Evolutionary conservation across 139 green algal species (phyloP), one percentile per base, ranked within the genome.

Genomic region (Eudorina sp.): DNA sequence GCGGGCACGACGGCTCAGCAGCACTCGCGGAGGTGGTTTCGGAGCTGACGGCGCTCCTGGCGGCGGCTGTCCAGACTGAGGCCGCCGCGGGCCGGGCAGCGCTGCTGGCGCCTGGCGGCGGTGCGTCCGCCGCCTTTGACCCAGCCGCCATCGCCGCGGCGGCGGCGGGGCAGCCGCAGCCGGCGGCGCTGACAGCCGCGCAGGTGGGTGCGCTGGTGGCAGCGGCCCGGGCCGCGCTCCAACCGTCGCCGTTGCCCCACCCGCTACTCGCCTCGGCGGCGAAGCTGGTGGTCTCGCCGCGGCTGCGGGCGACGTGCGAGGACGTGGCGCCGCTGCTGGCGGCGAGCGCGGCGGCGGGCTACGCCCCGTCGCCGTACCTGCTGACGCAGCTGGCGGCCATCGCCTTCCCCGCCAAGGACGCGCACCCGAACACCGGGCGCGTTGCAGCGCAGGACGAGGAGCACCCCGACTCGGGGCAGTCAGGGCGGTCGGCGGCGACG

Each of bases 191-290:
- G 60, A 64, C 80, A 43, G 27, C 80, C n/a, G 40, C 18, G 45
- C 41, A 46, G 16, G 36, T 86, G 58, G 62, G 53, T 5, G 43
- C 60, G 21, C 31, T 77, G 41, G 29, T 86, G 25, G 58, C 2
- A 25, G 80, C 80, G 1, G 80, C 80, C 27, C 3, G 40, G 25
- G 73, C 27, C 5, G 73, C 70, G 16, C 41, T 34, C 5, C 14
- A 29, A 25, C 75, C 16, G 34, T 21, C n/a, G 34, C 19, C 16
- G 36, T 60, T 86, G 60, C 80, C 80, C 41, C 4, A 29, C 29
- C 25, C 27, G 41, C 60, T 86, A 43, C 60, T 86, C 60, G 43
- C 80, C 40, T 6, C 80, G n/a, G 80, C 80, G 41, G 60, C 16
- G 3, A 48, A 31, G 41, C 58, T 86, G 80, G n/a, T 86, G 60